Conservation (phyloP, 2,329 filamentous ascomycete genomes). For the Fusarium citri region DNA sequence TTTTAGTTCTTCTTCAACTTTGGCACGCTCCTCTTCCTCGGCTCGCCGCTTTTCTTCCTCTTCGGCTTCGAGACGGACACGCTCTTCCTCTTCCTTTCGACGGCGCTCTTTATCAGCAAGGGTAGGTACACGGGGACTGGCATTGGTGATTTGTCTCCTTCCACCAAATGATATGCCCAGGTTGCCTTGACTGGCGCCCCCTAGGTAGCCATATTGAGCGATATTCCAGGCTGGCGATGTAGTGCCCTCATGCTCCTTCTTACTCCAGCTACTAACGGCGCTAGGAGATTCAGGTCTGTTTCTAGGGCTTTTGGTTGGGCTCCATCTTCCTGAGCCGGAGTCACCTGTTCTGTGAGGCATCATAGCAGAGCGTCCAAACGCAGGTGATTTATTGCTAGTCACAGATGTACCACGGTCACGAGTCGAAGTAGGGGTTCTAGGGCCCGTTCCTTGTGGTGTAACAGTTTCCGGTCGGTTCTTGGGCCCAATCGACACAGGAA, state of each 20-base stretch:
- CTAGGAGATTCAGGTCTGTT: slow-evolving; percentile 65
- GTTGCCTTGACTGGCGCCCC: slow-evolving; percentile 94
- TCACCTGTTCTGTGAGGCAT: slow-evolving; percentile 66
- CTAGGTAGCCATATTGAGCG: slow-evolving; percentile 98
- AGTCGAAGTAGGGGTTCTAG: slow-evolving; percentile 59
- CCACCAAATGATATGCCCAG: slow-evolving; percentile 93
- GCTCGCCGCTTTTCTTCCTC: slow-evolving; percentile 62
- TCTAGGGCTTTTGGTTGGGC: slow-evolving; percentile 70
- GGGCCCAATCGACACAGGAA: slow-evolving; percentile 81
- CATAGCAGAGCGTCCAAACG: slow-evolving; percentile 54
- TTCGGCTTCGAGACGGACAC: slow-evolving; percentile 65
- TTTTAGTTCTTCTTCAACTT: slow-evolving; percentile 71
- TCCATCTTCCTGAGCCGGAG: slow-evolving; percentile 67
- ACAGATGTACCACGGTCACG: slow-evolving; percentile 64
- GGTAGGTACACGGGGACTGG: slow-evolving; percentile 81
- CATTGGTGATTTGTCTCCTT: slow-evolving; percentile 89
- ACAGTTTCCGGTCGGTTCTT: slow-evolving; percentile 69
- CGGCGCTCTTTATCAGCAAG: slow-evolving; percentile 85
- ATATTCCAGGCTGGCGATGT: slow-evolving; percentile 98
- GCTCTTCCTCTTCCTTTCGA: slow-evolving; percentile 70
- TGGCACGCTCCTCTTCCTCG: slow-evolving; percentile 73
- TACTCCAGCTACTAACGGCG: slow-evolving; percentile 89
- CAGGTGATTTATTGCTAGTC: slow-evolving; percentile 69
- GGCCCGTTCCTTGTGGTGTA: slow-evolving; percentile 75
- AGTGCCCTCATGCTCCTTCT: slow-evolving; percentile 79